Evolutionary conservation across 2,329 filamentous ascomycete species (phyloP).

Genomic region (Trematosphaeria pertusa): DNA sequence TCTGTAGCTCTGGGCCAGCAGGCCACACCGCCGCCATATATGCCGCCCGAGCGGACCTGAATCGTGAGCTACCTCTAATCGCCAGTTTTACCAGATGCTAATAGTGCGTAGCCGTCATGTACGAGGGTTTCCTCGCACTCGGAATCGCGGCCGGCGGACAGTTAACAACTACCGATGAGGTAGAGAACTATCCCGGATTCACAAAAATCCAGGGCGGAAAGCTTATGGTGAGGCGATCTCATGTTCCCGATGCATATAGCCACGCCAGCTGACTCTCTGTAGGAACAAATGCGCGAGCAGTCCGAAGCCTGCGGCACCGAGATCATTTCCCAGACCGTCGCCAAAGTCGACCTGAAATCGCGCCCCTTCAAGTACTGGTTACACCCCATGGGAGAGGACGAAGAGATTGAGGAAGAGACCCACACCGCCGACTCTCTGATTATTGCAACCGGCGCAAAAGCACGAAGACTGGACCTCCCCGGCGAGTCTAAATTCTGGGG

Average conservation of each 20-base stretch:
- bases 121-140: constrained; percentile 97
- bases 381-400: constrained; percentile 77
- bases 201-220: constrained; percentile 85
- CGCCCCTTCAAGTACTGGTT: constrained; percentile 90
- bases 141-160: constrained; percentile 96
- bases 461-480: constrained; percentile 78
- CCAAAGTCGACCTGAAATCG: constrained; percentile 80
- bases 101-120: constrained; percentile 74
- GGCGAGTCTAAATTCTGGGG: constrained; percentile 98
- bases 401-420: constrained; percentile 69
- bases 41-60: constrained; percentile 89
- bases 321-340: constrained; percentile 91
- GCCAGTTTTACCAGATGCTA: constrained; percentile 13
- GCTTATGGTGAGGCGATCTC: constrained; percentile 77
- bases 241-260: no score
- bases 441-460: constrained; percentile 93
- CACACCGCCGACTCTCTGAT: constrained; percentile 93
- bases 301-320: constrained; percentile 91
- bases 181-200: constrained; percentile 98
- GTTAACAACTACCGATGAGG: constrained; percentile 96
- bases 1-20: constrained; percentile 84
- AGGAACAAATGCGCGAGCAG: constrained; percentile 91
- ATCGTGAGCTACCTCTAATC: constrained; percentile 65
- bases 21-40: constrained; percentile 98
- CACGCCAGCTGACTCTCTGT: constrained; percentile 19